These are phyloP conservation scores for Phaeotremella fagi DNA, from an alignment of 768 basidiomycete genomes.

Conservation along the genomic window DNA sequence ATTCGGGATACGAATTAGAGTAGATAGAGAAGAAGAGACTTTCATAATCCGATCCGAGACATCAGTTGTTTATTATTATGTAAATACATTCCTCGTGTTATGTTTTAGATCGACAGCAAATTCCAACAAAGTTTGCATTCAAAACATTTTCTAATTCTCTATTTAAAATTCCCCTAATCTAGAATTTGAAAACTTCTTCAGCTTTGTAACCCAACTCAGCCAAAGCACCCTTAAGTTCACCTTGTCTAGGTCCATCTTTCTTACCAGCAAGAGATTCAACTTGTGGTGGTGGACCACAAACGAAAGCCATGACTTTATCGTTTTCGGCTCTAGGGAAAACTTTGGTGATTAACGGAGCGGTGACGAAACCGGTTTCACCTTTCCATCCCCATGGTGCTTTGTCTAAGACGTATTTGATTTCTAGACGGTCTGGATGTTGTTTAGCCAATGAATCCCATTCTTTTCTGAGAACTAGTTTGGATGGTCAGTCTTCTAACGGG, in stretches of 20 bases:
- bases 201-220: conserved; percentile 79
- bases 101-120: no score
- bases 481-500: no score
- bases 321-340: conserved; percentile 60
- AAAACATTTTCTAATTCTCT: no score
- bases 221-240: conserved; percentile 71
- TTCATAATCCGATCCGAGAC: no score
- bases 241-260: conserved; percentile 84
- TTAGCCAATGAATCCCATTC: conserved; percentile 51
- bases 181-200: conserved; percentile 67
- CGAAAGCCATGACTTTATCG: conserved; percentile 79
- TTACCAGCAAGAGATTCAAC: conserved; percentile 82
- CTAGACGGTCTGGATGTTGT: conserved; percentile 55
- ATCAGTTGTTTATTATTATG: no score
- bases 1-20: not conserved
- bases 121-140: no score
- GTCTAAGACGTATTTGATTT: conserved; percentile 82
- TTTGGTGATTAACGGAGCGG: conserved; percentile 65
- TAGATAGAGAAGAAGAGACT: no score
- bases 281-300: conserved; percentile 83
- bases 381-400: conserved; percentile 66
- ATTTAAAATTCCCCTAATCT: conserved; percentile 12
- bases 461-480: conserved; percentile 47
- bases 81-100: no score
- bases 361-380: conserved; percentile 68